Evolutionary conservation across 129 eudicot species (phyloP), one percentile per base, ranked within the genome.

Genomic region (Escallonia herrerae): DNA sequence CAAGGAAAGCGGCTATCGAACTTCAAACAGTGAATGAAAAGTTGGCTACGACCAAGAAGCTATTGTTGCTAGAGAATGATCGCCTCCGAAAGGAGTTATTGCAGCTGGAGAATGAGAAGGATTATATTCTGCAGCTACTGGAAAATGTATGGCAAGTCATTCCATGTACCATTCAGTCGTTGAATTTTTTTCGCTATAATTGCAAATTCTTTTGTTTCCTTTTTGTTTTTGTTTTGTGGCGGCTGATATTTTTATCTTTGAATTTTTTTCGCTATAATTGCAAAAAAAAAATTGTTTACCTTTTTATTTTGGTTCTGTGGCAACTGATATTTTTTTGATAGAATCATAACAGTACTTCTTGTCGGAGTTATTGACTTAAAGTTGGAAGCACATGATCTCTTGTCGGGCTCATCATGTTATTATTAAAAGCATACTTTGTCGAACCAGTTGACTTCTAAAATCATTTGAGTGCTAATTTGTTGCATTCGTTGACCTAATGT

Each of bases 111-210:
- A 60, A 8, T 43, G 67, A 54, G 38, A 50, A 70, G 0, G 61
- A 60, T 8, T 70, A 49, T 61, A 51, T 70, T 60, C 74, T 37
- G 22, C 46, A 10, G 22, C 74, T 70, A n/a, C 60, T 60, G 38
- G 58, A 70, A 70, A 70, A 70, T 70, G 74, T 70, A 70, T 6
- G 73, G 7, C 48, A 39, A 47, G 40, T 48, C 5, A 58, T 49
- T 49, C 41, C 55, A 56, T 56, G 15, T 42, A 56, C 51, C 43
- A 4, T 43, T 56, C 7, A 38, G 13, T 43, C 15, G 15, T 5
- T 52, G 44, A 38, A 4, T 49, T 15, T 39, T 68, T 47, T 15
- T 46, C 6, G 63, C 37, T 56, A 68, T 57, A 46, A 5, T 6
- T 33, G 56, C 50, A 15, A 11, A 13, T 38, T 37, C 56, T 15